Percentiles rank a stretch among this genome's conserved stretches.
Evolutionary conservation across 2,329 filamentous ascomycete genomes (phyloP).

Genomic region (Madurella mycetomatis): DNA sequence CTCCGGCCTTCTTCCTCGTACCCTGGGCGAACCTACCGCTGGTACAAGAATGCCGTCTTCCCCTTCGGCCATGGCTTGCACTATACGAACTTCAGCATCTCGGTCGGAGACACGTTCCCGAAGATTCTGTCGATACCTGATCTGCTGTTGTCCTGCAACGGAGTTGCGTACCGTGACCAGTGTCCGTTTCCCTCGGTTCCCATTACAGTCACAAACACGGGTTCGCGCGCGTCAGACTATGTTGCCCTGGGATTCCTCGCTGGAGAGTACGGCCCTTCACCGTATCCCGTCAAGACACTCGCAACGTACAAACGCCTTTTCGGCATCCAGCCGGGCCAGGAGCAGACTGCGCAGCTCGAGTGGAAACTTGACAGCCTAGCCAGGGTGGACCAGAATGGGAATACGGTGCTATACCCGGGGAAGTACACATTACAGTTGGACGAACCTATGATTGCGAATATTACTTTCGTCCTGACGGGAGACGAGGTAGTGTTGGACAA

Average conservation of each 20-base stretch:
- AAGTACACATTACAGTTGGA: conserved; percentile 46
- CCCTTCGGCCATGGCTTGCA: conserved; percentile 54
- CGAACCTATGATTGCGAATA: conserved; percentile 35
- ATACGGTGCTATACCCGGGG: conserved; percentile 50
- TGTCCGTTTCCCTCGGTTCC: conserved; percentile 40
- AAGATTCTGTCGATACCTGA: conserved; percentile 33
- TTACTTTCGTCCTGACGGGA: conserved; percentile 46
- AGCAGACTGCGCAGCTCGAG: conserved; percentile 34
- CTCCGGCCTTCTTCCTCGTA: conserved; percentile 39
- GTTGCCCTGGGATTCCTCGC: conserved; percentile 48
- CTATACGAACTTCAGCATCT: conserved; percentile 49
- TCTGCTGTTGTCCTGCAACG: conserved; percentile 32
- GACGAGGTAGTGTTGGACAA: conserved; percentile 38
- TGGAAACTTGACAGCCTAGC: conserved; percentile 47
- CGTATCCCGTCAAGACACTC: conserved; percentile 50
- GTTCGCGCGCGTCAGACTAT: conserved; percentile 46
- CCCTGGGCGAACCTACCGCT: conserved; percentile 55
- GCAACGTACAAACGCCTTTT: conserved; percentile 46
- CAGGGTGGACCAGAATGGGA: conserved; percentile 46
- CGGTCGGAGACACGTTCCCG: conserved; percentile 21
- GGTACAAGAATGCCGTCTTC: conserved; percentile 49
- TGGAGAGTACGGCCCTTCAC: conserved; percentile 42
- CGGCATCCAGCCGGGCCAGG: conserved; percentile 35
- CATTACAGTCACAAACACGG: conserved; percentile 46
- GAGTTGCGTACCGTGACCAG: conserved; percentile 34